A percentile compares a stretch with the other conserved stretches of the same genome.
phyloP scores from a whole-genome alignment of 805 yeast genomes.

The Ogataea henricii region DNA sequence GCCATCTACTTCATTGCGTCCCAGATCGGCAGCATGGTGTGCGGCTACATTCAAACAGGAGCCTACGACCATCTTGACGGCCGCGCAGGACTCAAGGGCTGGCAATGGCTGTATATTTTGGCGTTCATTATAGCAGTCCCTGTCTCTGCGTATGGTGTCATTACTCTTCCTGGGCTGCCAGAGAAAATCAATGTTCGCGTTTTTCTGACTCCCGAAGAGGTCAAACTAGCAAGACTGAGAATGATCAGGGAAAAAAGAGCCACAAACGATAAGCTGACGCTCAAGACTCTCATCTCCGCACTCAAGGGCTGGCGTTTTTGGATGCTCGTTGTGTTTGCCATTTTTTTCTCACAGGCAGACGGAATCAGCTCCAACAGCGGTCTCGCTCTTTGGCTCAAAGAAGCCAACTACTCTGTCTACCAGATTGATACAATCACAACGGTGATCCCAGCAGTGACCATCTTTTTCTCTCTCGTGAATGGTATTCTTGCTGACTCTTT shows the following conservation, averaged over 20 bases:
- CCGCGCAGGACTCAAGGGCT: conserved; percentile 51
- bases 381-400: conserved; percentile 24
- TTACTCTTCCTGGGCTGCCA: conserved; percentile 57
- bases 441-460: conserved; percentile 29
- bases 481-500: conserved; percentile 34
- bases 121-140: conserved; percentile 59
- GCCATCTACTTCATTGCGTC: conserved; percentile 63
- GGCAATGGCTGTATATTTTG: conserved; percentile 71
- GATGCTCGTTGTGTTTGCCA: conserved; percentile 22
- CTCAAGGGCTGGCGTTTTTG: conserved; percentile 6
- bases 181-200: neutral
- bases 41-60: conserved; percentile 61
- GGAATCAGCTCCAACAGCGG: conserved; percentile 34
- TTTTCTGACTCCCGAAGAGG: neutral
- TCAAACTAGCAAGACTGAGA: conserved; percentile 1
- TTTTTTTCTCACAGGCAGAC: conserved; percentile 37
- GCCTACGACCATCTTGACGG: conserved; percentile 49
- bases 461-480: conserved; percentile 29
- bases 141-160: conserved; percentile 44
- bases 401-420: conserved; percentile 19
- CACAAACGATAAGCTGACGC: conserved; percentile 3
- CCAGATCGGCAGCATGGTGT: conserved; percentile 57
- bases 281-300: neutral
- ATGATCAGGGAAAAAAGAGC: conserved; percentile 3
- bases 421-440: conserved; percentile 27